A percentile compares a stretch with the other conserved stretches of the same genome.
phyloP scores from a whole-genome alignment of 495 filamentous ascomycete species.

The Aspergillus baeticus region DNA sequence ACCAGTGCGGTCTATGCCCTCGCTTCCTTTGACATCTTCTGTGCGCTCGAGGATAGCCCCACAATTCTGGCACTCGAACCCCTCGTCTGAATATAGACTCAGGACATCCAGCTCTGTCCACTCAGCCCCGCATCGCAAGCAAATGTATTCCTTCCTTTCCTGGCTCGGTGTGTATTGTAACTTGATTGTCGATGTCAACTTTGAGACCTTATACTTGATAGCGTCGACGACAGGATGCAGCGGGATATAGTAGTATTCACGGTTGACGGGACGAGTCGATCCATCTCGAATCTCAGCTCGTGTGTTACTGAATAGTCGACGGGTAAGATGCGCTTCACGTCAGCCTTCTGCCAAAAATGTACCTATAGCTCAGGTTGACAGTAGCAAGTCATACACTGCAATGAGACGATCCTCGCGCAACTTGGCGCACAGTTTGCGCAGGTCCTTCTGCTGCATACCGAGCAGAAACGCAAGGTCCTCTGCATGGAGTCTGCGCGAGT shows the following conservation, averaged over 20 bases:
- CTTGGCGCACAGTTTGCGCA: slow-evolving; percentile 81
- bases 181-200: slow-evolving; percentile 80
- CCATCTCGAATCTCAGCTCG: slow-evolving; percentile 77
- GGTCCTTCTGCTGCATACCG: slow-evolving; percentile 81
- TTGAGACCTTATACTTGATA: slow-evolving; percentile 90
- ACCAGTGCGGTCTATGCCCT: slow-evolving; percentile 55
- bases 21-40: slow-evolving; percentile 62
- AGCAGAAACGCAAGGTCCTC: slow-evolving; percentile 84
- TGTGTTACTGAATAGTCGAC: slow-evolving; percentile 53
- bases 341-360: not conserved
- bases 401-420: slow-evolving; percentile 85
- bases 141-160: slow-evolving; percentile 89
- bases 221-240: slow-evolving; percentile 92
- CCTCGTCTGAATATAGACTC: slow-evolving; percentile 59
- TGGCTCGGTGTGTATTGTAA: slow-evolving; percentile 71
- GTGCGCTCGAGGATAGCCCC: slow-evolving; percentile 61
- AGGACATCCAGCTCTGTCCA: slow-evolving; percentile 87
- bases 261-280: slow-evolving; percentile 74
- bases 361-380: not conserved
- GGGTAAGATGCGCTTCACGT: not conserved
- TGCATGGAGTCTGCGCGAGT: slow-evolving; percentile 63
- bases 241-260: slow-evolving; percentile 96
- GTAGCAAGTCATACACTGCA: slow-evolving; percentile 57
- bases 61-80: slow-evolving; percentile 85
- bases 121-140: slow-evolving; percentile 72